Evolutionary conservation across 768 basidiomycete species (phyloP), one percentile per base, ranked within the genome.

Genomic region (Antrodiella citrinella): DNA sequence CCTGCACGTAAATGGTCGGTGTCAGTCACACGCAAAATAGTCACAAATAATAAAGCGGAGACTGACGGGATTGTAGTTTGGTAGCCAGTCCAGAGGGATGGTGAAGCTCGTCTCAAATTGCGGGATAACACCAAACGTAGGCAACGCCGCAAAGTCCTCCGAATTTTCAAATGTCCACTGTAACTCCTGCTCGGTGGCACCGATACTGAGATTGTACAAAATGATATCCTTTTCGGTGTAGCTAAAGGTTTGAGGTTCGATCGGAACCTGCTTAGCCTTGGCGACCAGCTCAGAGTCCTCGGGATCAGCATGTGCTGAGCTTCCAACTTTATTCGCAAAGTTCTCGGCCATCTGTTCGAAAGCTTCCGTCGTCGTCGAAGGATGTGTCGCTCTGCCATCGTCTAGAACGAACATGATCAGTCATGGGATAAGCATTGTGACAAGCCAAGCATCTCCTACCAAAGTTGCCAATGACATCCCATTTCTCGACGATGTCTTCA

Each of bases 71-170:
- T 94, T 94, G 74, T 84, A 98, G 67, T 97, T 88, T 12, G 96
- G 95, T 23, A 99, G 72, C 82, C 85, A 95, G 67, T 91, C 92
- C 44, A 91, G 67, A 0, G 85, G 66, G 3, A 91, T 46, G 23
- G 77, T 74, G 4, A 77, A 72, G 57, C 81, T 86, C 1, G 90
- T 81, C 19, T 71, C 63, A 66, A 98, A 91, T 63, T 92, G 92
- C 13, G 96, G 95, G 51, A 98, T 77, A 38, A 98, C 93, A 24
- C 92, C 96, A 61, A 96, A 98, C 0, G 94, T 98, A 0, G 93
- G 96, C 26, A 99, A 68, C 1, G 87, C 83, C 50, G 76, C 65
- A 67, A 99, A 99, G 12, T 82, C 75, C 43, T 93, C 91, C 62
- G 91, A 77, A 39, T 84, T 83, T 69, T 99, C 96, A 59, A 81